Evolutionary conservation across 106 monocot genomes (phyloP).

Genomic region (Dioscorea dumetorum): DNA sequence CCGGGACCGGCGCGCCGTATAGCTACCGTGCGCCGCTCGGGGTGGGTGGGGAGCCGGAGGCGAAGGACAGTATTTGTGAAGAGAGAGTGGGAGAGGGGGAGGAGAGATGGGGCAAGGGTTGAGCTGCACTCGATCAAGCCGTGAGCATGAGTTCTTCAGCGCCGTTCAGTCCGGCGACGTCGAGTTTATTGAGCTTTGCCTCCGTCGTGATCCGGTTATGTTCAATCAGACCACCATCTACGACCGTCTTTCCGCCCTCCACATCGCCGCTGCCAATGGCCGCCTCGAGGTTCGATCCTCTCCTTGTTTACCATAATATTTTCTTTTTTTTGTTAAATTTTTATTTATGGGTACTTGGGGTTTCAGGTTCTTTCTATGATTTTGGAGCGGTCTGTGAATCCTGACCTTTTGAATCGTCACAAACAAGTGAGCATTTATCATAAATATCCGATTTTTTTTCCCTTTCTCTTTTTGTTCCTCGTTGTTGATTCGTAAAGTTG

Average conservation of each 20-base stretch:
- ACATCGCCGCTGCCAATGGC: constrained; percentile 85
- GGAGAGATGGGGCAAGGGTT: constrained; percentile 62
- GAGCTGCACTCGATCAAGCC: constrained; percentile 49
- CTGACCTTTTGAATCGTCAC: constrained; percentile 58
- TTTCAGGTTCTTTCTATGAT: constrained; percentile 58
- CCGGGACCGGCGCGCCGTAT: too few relatives aligned
- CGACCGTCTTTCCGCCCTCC: constrained; percentile 82
- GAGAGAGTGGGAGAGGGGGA: neutral
- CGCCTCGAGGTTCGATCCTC: constrained; percentile 43
- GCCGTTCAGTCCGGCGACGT: constrained; percentile 64
- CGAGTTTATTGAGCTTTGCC: constrained; percentile 20
- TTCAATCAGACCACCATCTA: constrained; percentile 39
- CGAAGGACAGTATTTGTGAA: too few relatives aligned
- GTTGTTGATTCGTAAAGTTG: neutral
- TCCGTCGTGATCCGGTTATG: constrained; percentile 30
- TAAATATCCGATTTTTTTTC: neutral
- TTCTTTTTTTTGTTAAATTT: constrained; percentile 1
- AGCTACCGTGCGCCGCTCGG: too few relatives aligned
- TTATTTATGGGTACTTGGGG: neutral
- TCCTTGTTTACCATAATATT: neutral
- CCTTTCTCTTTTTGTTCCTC: neutral
- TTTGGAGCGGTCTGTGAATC: constrained; percentile 39
- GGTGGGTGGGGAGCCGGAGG: too few relatives aligned
- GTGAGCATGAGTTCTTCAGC: constrained; percentile 60
- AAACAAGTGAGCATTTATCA: constrained; percentile 45